These are phyloP conservation scores for Termitomyces sp. DNA, from an alignment of 768 basidiomycete species.

Conservation along the genomic window DNA sequence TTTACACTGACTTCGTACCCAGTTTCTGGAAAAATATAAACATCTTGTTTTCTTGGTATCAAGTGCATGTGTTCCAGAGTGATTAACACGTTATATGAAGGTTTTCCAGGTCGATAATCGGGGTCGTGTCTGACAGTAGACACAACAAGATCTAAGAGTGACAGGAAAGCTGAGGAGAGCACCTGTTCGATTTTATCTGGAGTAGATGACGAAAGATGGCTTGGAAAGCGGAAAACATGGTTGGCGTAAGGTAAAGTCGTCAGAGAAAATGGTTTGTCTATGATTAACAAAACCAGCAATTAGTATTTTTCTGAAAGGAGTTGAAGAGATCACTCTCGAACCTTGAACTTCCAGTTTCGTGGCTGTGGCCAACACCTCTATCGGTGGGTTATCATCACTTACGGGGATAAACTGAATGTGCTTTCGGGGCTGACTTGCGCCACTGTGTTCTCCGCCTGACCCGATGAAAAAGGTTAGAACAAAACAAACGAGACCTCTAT, in stretches of 20 bases:
- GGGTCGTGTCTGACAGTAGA: constrained; percentile 66
- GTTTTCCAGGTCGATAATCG: constrained; percentile 53
- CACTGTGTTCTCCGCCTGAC: constrained; percentile 68
- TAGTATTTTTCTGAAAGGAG: neutral
- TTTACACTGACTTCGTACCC: constrained; percentile 70
- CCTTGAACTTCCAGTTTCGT: constrained; percentile 55
- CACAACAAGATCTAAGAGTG: constrained; percentile 71
- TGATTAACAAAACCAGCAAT: constrained; percentile 1
- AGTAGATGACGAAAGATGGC: constrained; percentile 28
- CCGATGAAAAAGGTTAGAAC: neutral
- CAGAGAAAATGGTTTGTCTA: constrained; percentile 73
- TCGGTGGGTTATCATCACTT: constrained; percentile 62
- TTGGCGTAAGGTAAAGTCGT: constrained; percentile 72
- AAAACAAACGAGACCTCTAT: neutral
- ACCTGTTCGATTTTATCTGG: constrained; percentile 41
- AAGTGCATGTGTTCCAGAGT: constrained; percentile 82
- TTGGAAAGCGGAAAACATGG: constrained; percentile 62
- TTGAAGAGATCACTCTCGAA: constrained; percentile 17
- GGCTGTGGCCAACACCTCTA: constrained; percentile 62
- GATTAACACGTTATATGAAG: constrained; percentile 80
- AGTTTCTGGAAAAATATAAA: constrained; percentile 43
- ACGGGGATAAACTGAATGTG: constrained; percentile 84
- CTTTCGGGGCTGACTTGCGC: constrained; percentile 88
- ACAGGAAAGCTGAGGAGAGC: constrained; percentile 59
- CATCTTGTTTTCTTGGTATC: constrained; percentile 70